phyloP scores from a whole-genome alignment of 306 rosid species.

The Pyrus communis region DNA sequence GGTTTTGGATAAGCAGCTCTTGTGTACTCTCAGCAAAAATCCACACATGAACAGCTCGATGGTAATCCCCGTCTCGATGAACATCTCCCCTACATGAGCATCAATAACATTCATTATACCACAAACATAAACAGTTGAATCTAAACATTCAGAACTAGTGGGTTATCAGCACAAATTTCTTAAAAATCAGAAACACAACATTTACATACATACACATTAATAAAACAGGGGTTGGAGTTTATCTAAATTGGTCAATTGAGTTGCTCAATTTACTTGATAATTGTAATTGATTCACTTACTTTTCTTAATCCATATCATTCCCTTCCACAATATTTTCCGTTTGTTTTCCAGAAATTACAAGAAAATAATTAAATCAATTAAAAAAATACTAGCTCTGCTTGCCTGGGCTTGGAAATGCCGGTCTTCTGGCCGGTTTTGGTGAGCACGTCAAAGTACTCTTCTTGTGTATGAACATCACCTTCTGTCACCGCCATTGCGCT shows the following conservation, averaged over 20 bases:
- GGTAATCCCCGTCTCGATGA: constrained; percentile 94
- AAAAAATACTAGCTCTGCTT: neutral
- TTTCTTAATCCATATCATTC: neutral
- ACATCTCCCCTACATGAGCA: constrained; percentile 42
- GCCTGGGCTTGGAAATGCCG: constrained; percentile 74
- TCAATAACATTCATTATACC: neutral
- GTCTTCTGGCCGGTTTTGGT: constrained; percentile 56
- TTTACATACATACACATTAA: neutral
- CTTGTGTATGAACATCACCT: constrained; percentile 12
- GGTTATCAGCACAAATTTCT: neutral
- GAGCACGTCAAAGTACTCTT: constrained; percentile 69
- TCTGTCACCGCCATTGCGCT: constrained; percentile 23
- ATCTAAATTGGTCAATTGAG: neutral
- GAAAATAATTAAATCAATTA: neutral
- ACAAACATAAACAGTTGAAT: neutral
- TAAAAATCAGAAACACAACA: neutral
- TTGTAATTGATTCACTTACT: neutral
- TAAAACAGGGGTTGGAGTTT: neutral
- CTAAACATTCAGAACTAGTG: too few species aligned
- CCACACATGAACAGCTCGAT: constrained; percentile 91
- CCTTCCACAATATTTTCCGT: neutral
- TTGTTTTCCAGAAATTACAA: neutral
- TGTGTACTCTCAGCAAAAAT: constrained; percentile 75
- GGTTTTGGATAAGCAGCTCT: constrained; percentile 70
- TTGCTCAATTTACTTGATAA: neutral